Base-by-base conservation (phyloP, 768 basidiomycete species). In the Tylopilus sp. region DNA sequence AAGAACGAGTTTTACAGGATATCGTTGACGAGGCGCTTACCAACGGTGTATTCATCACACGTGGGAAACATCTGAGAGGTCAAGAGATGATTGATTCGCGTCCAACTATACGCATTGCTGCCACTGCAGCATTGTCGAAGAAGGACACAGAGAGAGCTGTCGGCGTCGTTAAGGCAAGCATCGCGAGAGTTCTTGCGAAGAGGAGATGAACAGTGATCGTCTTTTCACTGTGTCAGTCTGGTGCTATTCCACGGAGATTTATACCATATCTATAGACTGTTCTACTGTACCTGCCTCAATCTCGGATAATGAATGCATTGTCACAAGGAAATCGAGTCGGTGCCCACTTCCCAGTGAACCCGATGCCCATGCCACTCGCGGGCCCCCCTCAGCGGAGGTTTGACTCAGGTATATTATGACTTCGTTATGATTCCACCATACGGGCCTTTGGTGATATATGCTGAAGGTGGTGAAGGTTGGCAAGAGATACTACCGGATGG, bases 111-210 rank as follows among this genome's bases (percentile, higher is more conserved):
- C 80, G 91, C 54, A 72, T 98, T n/a, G 86, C 87, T 21, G 72
- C 95, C 55, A 86, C 81, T 5, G 80, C 84, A 13, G 92, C 83
- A 13, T 67, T 98, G 57, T 84, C 85, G 22, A 87, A 77, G 78
- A 95, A 95, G 72, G 97, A 98, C 60, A 81, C 85, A 48, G 94
- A 97, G 76, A 95, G 92, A 75, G 89, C 94, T 3, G 82, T 85
- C 6, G 72, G 71, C 21, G 78, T 88, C 18, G 69, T 99, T 51
- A 91, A 86, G 72, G 75, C 76, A 26, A 86, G 85, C 35, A 72
- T 93, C 40, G 75, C 78, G 36, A 92, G 94, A 73, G 82, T 91
- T 4, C 68, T 93, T 44, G 75, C 79, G 23, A 85, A 70, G 73
- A 77, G 80, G 59, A 72, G 76, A 61, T 85, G 65, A 62, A 17